These are phyloP conservation scores for Globisporangium solare DNA, from an alignment of 352 stramenopile species.

Conservation along the genomic window DNA sequence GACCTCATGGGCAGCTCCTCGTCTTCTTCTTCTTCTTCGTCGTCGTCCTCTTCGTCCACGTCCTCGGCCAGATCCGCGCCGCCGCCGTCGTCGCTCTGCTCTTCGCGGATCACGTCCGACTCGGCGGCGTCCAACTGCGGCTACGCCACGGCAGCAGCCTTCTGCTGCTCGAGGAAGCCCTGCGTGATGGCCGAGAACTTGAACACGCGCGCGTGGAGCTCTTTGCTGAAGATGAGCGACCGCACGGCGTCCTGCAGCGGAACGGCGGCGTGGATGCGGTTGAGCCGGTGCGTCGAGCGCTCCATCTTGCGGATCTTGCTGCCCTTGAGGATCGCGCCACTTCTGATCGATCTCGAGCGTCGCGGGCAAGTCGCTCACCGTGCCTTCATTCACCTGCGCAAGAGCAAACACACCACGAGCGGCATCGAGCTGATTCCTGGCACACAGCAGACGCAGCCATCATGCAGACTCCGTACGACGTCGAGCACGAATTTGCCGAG, in stretches of 20 bases:
- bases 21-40: neutral
- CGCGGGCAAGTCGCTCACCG: slow-evolving; percentile 35
- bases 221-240: slow-evolving; percentile 56
- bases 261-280: slow-evolving; percentile 48
- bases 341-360: slow-evolving; percentile 53
- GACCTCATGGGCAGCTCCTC: too few relatives aligned
- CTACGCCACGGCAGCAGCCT: slow-evolving; percentile 2
- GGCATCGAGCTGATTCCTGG: too few relatives aligned
- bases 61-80: neutral
- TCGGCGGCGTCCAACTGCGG: slow-evolving; percentile 5
- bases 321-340: slow-evolving; percentile 42
- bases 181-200: slow-evolving; percentile 43
- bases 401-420: too few relatives aligned
- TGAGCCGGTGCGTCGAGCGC: slow-evolving; percentile 38
- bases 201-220: slow-evolving; percentile 41
- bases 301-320: slow-evolving; percentile 52
- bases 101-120: slow-evolving; percentile 1
- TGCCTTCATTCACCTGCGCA: slow-evolving; percentile 34
- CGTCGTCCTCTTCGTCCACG: neutral
- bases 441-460: too few relatives aligned
- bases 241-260: too few relatives aligned
- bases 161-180: slow-evolving; percentile 7
- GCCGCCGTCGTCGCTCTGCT: slow-evolving; percentile 4
- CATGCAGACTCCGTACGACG: slow-evolving; percentile 17
- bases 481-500: slow-evolving; percentile 64